phyloP scores from a whole-genome alignment of 768 basidiomycete genomes.

The Brasilioporus rufonigricans region DNA sequence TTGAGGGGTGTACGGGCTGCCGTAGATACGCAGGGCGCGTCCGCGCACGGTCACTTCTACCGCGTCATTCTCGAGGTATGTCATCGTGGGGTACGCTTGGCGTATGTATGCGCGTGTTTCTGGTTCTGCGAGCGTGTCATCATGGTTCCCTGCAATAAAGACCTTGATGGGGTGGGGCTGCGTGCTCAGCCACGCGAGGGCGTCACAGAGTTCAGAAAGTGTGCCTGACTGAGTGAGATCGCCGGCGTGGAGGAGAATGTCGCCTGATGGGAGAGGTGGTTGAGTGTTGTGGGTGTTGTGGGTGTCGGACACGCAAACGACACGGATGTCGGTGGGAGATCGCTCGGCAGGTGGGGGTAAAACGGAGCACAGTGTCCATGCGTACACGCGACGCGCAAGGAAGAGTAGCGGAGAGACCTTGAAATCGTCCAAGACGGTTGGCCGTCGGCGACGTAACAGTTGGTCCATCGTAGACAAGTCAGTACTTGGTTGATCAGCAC shows the following conservation, averaged over 20 bases:
- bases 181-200: constrained; percentile 31
- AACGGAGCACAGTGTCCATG: constrained; percentile 6
- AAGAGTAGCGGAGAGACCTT: constrained; percentile 10
- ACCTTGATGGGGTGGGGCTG: constrained; percentile 40
- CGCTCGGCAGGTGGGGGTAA: not conserved
- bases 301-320: constrained; percentile 42
- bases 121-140: constrained; percentile 26
- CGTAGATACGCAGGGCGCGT: constrained; percentile 34
- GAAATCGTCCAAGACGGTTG: constrained; percentile 3
- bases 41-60: constrained; percentile 28
- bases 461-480: no score
- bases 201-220: constrained; percentile 27
- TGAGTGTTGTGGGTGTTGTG: constrained; percentile 31
- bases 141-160: constrained; percentile 46
- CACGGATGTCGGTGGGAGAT: constrained; percentile 24
- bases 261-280: constrained; percentile 35
- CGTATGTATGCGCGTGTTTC: constrained; percentile 15
- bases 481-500: no score
- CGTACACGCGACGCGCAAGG: constrained; percentile 10
- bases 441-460: not conserved
- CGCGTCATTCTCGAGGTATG: constrained; percentile 38
- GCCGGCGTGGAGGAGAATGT: constrained; percentile 42
- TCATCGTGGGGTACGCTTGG: constrained; percentile 27
- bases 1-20: constrained; percentile 39
- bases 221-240: constrained; percentile 40